Base-by-base conservation (phyloP, 164 flowering plant species). In the Macadamia integrifolia region DNA sequence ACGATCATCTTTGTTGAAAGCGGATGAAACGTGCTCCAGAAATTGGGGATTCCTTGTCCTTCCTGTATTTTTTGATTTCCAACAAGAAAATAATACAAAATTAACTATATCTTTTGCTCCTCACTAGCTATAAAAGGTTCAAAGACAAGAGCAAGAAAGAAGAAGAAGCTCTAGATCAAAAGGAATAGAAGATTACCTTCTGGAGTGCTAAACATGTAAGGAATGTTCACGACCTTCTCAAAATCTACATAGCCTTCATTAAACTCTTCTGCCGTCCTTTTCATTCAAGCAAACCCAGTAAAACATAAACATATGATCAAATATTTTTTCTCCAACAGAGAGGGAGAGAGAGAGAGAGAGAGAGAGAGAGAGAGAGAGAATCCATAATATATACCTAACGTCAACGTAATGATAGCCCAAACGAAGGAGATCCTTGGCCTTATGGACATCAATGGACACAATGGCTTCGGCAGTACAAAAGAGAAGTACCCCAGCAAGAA, bases 211-310 rank as follows among this genome's bases (percentile, higher is more conserved):
- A 88, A 84, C 86, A 86, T 75, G 84, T 87, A 87, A 55, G 96
- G 90, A 66, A 90, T 80, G 72, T 88, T 87, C 46, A 84, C 44
- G 35, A 75, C 59, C 60, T 81, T 84, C 57, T 80, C 81, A 23
- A 82, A 73, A 68, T 73, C 80, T 5, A 83, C 79, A 74, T 90
- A 90, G 14, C 96, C 92, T 29, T 75, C 76, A 66, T 80, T 78
- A 81, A 75, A 91, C 76, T 93, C 98, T 75, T 89, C 98, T 67
- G 58, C 83, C 1, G 97, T 86, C 86, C 98, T 93, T 67, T 43
- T 13, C 7, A 35, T 40, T 12, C 55, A 53, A 43, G 40, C 46
- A 44, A 68, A 68, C 15, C 32, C 31, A 6, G 6, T 14, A 10
- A 18, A 11, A 62, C 23, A 62, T 23, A 23, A 23, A 14, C 43